Percentiles rank a stretch among this genome's conserved stretches.
Conservation (phyloP, 2,329 filamentous ascomycete species). For the Colletotrichum graminicola region DNA sequence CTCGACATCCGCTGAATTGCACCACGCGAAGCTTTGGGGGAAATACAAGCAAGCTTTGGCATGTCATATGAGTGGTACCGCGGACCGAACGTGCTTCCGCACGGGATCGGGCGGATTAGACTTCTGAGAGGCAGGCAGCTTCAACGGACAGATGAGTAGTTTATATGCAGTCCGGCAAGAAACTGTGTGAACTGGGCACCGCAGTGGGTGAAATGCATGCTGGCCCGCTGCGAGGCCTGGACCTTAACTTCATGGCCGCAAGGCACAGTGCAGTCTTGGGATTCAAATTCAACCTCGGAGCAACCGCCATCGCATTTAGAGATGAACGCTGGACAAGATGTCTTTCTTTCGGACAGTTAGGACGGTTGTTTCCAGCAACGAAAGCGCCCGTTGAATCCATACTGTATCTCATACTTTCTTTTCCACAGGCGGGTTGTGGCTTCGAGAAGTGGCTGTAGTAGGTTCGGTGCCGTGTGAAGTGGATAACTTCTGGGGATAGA, state of each 20-base stretch:
- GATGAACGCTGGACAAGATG: constrained; percentile 2
- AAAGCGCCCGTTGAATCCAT: constrained; percentile 8
- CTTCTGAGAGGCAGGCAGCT: neutral
- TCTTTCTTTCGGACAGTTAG: constrained; percentile 1
- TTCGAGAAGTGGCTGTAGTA: constrained; percentile 18
- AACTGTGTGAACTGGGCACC: neutral
- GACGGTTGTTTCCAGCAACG: constrained; percentile 20
- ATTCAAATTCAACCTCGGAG: constrained; percentile 27
- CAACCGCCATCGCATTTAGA: constrained; percentile 17
- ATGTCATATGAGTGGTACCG: neutral
- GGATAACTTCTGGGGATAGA: neutral
- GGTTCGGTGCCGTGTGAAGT: neutral
- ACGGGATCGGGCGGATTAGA: constrained; percentile 12
- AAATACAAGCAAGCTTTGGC: constrained; percentile 22
- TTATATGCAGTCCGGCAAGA: constrained; percentile 45
- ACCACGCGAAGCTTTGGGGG: constrained; percentile 4
- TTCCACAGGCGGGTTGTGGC: constrained; percentile 9
- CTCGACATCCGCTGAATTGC: constrained; percentile 22
- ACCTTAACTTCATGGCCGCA: neutral
- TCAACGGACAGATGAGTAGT: neutral
- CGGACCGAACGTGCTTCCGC: constrained; percentile 10
- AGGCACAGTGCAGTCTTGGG: constrained; percentile 1
- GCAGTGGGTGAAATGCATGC: neutral
- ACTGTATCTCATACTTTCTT: constrained; percentile 32
- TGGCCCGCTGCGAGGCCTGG: constrained; percentile 17